A percentile compares a stretch with the other conserved stretches of the same genome.
These are phyloP conservation scores for Jasminum sambac DNA, from an alignment of 257 asterid genomes.

Conservation along the genomic window DNA sequence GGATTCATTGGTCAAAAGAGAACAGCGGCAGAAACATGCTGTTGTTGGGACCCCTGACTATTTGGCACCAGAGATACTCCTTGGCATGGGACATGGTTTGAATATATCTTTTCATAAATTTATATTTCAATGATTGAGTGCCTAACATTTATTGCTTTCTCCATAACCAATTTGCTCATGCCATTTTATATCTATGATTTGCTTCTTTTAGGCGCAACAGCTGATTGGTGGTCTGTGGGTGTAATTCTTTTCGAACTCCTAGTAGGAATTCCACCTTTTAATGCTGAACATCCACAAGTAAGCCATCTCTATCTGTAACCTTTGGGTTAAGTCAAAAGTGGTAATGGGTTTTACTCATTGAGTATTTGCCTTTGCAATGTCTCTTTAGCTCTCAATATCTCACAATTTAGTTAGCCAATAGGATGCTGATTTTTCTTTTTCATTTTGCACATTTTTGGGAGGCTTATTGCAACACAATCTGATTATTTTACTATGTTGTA, in stretches of 20 bases:
- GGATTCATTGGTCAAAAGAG: conserved; percentile 61
- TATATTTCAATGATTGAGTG: conserved; percentile 6
- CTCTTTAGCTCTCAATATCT: conserved; percentile 19
- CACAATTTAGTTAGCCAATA: background rate
- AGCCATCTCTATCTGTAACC: conserved; percentile 39
- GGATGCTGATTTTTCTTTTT: background rate
- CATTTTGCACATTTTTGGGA: background rate
- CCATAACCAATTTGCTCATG: conserved; percentile 5
- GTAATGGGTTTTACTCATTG: conserved; percentile 1
- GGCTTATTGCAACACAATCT: background rate
- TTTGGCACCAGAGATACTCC: conserved; percentile 99
- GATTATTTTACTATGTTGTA: background rate
- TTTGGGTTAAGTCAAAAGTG: conserved; percentile 21
- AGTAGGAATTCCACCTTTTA: conserved; percentile 91
- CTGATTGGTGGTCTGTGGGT: conserved; percentile 99
- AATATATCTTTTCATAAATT: conserved; percentile 19
- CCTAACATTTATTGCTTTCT: conserved; percentile 8
- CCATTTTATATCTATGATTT: conserved; percentile 15
- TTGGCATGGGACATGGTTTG: conserved; percentile 98
- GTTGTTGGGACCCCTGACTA: conserved; percentile 98
- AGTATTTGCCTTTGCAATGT: conserved; percentile 9
- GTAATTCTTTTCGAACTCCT: conserved; percentile 82
- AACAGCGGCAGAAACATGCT: conserved; percentile 67
- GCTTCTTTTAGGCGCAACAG: conserved; percentile 65
- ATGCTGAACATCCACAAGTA: conserved; percentile 92